These are phyloP conservation scores for Chrysanthemum lavandulifolium DNA, from an alignment of 129 eudicot species.

Conservation along the genomic window DNA sequence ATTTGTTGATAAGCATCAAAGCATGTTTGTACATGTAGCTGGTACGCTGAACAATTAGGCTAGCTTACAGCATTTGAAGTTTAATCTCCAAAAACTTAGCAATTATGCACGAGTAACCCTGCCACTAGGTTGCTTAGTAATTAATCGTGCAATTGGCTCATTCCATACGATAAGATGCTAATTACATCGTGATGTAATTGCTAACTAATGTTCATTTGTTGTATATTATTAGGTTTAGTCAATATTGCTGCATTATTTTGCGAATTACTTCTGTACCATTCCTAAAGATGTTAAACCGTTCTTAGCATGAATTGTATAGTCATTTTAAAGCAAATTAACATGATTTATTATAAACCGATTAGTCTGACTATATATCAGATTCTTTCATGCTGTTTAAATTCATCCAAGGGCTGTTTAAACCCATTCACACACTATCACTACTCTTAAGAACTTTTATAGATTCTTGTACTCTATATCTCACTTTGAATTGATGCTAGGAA, in stretches of 20 bases:
- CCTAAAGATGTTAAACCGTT: not conserved
- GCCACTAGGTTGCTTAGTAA: not conserved
- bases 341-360: not conserved
- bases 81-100: conserved; percentile 15
- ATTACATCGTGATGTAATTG: conserved; percentile 1
- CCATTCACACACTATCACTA: not conserved
- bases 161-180: not conserved
- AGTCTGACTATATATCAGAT: not conserved
- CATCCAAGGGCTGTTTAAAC: not conserved
- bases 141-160: not conserved
- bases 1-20: not conserved
- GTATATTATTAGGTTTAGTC: not conserved
- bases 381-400: conserved; percentile 2
- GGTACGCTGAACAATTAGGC: conserved; percentile 9
- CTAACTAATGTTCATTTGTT: not conserved
- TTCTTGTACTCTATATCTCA: not conserved
- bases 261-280: not conserved
- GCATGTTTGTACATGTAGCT: conserved; percentile 10
- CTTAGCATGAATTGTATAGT: not conserved
- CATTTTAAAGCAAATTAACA: not conserved
- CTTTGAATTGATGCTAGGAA: not conserved
- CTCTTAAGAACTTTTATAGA: not conserved
- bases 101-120: not conserved
- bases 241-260: not conserved
- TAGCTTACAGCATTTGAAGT: not conserved